Conservation (phyloP, 805 yeast species). For the Phaffomyces opuntiae region DNA sequence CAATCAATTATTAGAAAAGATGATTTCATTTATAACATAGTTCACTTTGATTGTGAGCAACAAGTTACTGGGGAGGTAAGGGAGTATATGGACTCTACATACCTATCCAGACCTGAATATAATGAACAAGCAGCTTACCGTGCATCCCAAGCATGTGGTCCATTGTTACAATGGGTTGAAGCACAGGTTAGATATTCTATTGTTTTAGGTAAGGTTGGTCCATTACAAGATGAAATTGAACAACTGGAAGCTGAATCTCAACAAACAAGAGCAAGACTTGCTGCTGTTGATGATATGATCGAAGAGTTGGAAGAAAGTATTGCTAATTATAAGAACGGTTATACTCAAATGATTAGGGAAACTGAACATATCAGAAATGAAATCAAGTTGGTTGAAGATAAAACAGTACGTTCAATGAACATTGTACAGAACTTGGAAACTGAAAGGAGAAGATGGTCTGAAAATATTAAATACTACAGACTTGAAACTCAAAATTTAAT, state of each 20-base stretch:
- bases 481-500: conserved; percentile 37
- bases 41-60: conserved; percentile 57
- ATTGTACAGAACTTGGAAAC: conserved; percentile 55
- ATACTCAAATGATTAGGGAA: conserved; percentile 71
- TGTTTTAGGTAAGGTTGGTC: conserved; percentile 66
- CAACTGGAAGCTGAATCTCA: conserved; percentile 51
- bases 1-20: conserved; percentile 75
- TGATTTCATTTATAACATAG: conserved; percentile 80
- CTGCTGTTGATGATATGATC: conserved; percentile 79
- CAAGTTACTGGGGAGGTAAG: conserved; percentile 51
- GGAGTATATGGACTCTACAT: conserved; percentile 47
- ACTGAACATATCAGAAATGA: conserved; percentile 69
- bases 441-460: conserved; percentile 75
- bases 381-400: conserved; percentile 53
- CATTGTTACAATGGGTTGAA: conserved; percentile 77
- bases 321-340: conserved; percentile 55
- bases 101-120: conserved; percentile 56
- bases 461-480: conserved; percentile 45
- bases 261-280: conserved; percentile 58
- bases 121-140: conserved; percentile 70
- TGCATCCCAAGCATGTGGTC: conserved; percentile 95
- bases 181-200: conserved; percentile 80
- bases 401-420: conserved; percentile 53
- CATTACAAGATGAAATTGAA: conserved; percentile 60
- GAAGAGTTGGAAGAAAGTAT: conserved; percentile 64